Percentiles rank a stretch among this genome's conserved stretches.
phyloP scores from a whole-genome alignment of 139 green algal genomes.

The Gonium pectorale region DNA sequence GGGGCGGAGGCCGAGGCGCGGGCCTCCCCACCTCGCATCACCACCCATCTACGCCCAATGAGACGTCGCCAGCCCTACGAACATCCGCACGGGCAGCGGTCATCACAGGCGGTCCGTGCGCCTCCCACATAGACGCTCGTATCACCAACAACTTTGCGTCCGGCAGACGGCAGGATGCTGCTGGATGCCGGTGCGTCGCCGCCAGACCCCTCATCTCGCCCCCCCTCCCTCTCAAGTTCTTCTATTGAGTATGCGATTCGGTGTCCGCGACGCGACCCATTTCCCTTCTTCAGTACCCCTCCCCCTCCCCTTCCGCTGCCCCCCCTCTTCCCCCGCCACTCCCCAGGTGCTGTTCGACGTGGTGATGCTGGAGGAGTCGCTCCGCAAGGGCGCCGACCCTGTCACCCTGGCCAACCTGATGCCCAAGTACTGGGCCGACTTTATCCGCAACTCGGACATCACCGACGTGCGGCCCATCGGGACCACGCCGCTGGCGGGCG shows the following conservation, averaged over 20 bases:
- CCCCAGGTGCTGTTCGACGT: slow-evolving; percentile 79
- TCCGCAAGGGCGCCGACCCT: slow-evolving; percentile 66
- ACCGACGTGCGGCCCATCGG: slow-evolving; percentile 71
- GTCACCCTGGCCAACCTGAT: slow-evolving; percentile 86
- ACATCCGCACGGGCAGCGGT: too few species aligned
- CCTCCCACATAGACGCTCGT: too few species aligned
- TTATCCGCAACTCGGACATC: slow-evolving; percentile 84
- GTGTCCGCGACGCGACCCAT: too few species aligned
- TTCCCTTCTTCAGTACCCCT: not conserved
- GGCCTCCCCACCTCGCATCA: too few species aligned
- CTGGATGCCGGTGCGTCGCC: too few species aligned
- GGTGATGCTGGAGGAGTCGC: slow-evolving; percentile 68
- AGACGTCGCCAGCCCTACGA: too few species aligned
- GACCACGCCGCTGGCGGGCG: slow-evolving; percentile 35
- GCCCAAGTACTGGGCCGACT: slow-evolving; percentile 87
- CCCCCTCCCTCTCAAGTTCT: too few species aligned
- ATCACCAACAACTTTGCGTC: too few species aligned
- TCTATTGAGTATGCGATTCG: not conserved
- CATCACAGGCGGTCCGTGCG: too few species aligned
- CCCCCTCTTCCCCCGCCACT: not conserved
- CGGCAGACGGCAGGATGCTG: too few species aligned
- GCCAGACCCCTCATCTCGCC: not conserved
- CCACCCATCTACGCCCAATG: too few species aligned
- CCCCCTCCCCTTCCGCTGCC: not conserved
- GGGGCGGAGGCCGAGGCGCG: too few species aligned